Evolutionary conservation across 169 alveolate species (phyloP).

Genomic region (Plasmodium cynomolgi): DNA sequence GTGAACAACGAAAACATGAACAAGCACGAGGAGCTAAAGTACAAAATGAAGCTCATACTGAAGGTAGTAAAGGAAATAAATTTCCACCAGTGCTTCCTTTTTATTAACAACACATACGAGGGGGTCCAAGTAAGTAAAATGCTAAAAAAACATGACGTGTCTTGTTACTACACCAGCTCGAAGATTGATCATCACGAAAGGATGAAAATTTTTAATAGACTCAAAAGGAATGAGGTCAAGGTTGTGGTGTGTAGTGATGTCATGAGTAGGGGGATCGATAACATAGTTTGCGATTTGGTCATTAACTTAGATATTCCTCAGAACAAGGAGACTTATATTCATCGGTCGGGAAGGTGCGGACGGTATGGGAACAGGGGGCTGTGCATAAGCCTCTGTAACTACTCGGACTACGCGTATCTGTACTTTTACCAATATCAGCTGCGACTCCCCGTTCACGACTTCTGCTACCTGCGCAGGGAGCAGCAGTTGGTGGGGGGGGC

Average conservation of each 20-base stretch:
- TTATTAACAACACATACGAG: slow-evolving; percentile 55
- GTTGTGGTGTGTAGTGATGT: slow-evolving; percentile 91
- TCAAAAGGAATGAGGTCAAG: slow-evolving; percentile 71
- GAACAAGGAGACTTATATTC: slow-evolving; percentile 89
- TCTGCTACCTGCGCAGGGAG: slow-evolving; percentile 13
- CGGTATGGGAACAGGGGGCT: slow-evolving; percentile 89
- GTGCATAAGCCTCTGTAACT: slow-evolving; percentile 84
- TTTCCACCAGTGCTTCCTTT: slow-evolving; percentile 37
- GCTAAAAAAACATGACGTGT: slow-evolving; percentile 72
- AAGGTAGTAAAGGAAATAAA: slow-evolving; percentile 44
- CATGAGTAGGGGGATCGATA: slow-evolving; percentile 93
- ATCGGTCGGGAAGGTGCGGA: slow-evolving; percentile 92
- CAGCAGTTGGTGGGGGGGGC: neutral
- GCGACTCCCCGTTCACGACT: slow-evolving; percentile 29
- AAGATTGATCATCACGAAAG: slow-evolving; percentile 79
- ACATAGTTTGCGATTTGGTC: slow-evolving; percentile 89
- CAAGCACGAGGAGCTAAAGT: slow-evolving; percentile 42
- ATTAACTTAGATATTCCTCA: slow-evolving; percentile 91
- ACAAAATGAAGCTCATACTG: slow-evolving; percentile 44
- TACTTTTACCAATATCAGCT: slow-evolving; percentile 39
- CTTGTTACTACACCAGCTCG: slow-evolving; percentile 79
- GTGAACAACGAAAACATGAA: slow-evolving; percentile 29
- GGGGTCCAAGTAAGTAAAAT: slow-evolving; percentile 56
- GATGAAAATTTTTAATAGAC: slow-evolving; percentile 37
- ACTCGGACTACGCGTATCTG: slow-evolving; percentile 46